Evolutionary conservation across 2,329 filamentous ascomycete genomes (phyloP).

Genomic region (Nemania abortiva): DNA sequence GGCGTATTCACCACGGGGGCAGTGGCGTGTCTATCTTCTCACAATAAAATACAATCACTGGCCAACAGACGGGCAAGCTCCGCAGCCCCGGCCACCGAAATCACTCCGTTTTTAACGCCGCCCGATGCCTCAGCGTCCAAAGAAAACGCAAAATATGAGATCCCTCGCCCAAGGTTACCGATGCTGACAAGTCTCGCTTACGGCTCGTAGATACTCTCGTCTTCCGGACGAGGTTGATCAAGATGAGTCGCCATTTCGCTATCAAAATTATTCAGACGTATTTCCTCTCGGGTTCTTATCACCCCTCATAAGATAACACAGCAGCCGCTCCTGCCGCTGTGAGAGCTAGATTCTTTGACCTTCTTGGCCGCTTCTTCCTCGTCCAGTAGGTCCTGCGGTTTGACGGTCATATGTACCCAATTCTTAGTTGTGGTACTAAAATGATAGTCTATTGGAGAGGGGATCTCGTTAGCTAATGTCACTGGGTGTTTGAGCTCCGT

Average conservation of each 20-base stretch:
- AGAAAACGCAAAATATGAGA: slow-evolving; percentile 14
- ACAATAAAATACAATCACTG: slow-evolving; percentile 38
- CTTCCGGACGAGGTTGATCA: slow-evolving; percentile 16
- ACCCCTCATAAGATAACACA: slow-evolving; percentile 52
- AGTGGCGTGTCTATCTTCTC: slow-evolving; percentile 35
- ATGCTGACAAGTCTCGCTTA: slow-evolving; percentile 24
- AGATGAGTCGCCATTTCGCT: slow-evolving; percentile 15
- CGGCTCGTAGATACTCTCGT: slow-evolving; percentile 11
- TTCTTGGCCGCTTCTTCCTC: slow-evolving; percentile 75
- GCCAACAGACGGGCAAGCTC: slow-evolving; percentile 31
- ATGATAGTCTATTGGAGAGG: slow-evolving; percentile 67
- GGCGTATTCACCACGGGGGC: slow-evolving; percentile 24
- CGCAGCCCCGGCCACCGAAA: slow-evolving; percentile 28
- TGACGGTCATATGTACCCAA: slow-evolving; percentile 82
- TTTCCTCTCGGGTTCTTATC: neutral
- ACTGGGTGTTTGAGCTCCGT: neutral
- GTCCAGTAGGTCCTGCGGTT: slow-evolving; percentile 78
- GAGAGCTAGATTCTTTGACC: slow-evolving; percentile 59
- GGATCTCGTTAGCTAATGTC: slow-evolving; percentile 18
- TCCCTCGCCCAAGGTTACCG: slow-evolving; percentile 21
- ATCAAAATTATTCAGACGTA: slow-evolving; percentile 19
- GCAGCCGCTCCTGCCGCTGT: slow-evolving; percentile 49
- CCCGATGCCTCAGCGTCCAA: slow-evolving; percentile 38
- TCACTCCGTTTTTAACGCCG: slow-evolving; percentile 40
- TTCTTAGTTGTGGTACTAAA: slow-evolving; percentile 74